Evolutionary conservation across 2,329 filamentous ascomycete genomes (phyloP), one percentile per base, ranked within the genome.

Genomic region (Aspergillus cejpii): DNA sequence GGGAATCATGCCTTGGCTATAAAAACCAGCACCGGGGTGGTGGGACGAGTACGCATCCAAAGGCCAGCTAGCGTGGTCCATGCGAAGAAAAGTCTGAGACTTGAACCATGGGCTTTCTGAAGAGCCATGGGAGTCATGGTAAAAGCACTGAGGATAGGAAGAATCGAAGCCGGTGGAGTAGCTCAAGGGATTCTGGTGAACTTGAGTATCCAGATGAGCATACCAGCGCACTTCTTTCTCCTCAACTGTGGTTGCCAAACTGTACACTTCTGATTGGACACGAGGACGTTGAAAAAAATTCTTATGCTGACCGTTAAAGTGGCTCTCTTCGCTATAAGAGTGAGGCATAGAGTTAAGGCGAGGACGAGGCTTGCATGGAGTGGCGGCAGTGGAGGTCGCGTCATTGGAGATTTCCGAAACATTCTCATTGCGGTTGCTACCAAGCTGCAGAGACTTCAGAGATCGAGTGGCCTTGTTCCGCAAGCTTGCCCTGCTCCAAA

Each of bases 391-490:
- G 34, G 41, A 36, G 28, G 11, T 48, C 24, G 41, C n/a, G 27
- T 26, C 21, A 21, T 24, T 39, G 17, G 26, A 24, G 3, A 19
- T 28, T 2, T 53, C 43, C 3, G 41, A 36, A 15, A n/a, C 24
- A 20, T 38, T 6, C 19, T 21, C 24, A 2, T 48, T 43, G 12
- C 45, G 42, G 14, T 33, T 39, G n/a, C 28, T 48, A 2, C 45
- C 46, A 20, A 45, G 27, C 11, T 36, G 44, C n/a, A 54, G 41
- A 5, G 45, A 44, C 39, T 51, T 60, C 47, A 43, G 49, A 11
- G 42, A 36, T 38, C 50, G 62, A 5, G 43, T 43, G 6, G 45
- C 52, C 49, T 52, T 57, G 27, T 52, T 53, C 20, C 48, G 46
- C 15, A 54, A 50, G 33, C 44, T 45, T 10, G 47, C 41, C 38